Evolutionary conservation across 1,284 basidiomycete species (phyloP).

Genomic region (Cystobasidiaceae sp.): DNA sequence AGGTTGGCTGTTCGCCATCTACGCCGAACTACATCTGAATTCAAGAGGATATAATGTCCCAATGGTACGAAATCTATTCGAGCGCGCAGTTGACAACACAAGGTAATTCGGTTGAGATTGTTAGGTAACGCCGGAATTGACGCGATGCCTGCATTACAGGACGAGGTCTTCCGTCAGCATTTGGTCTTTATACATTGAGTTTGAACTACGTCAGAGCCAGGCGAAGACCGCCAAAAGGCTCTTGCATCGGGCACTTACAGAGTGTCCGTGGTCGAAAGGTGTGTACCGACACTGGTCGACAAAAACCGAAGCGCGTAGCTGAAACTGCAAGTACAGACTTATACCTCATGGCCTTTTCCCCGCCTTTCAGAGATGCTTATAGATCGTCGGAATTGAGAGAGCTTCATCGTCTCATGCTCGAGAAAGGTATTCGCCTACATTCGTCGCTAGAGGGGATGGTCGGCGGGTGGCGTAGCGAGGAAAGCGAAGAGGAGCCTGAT

Average conservation of each 20-base stretch:
- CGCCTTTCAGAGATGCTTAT: conserved; percentile 62
- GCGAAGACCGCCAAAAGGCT: conserved; percentile 65
- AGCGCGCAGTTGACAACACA: conserved; percentile 40
- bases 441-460: conserved; percentile 61
- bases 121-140: conserved; percentile 1
- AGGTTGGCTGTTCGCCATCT: conserved; percentile 44
- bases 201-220: conserved; percentile 66
- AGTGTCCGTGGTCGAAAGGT: conserved; percentile 78
- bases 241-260: conserved; percentile 71
- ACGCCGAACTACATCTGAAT: conserved; percentile 42
- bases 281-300: conserved; percentile 29
- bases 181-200: conserved; percentile 75
- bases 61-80: conserved; percentile 40
- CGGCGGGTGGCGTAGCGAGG: conserved; percentile 50
- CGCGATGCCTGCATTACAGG: conserved; percentile 49
- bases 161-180: conserved; percentile 62
- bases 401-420: conserved; percentile 71
- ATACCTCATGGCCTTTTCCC: conserved; percentile 77
- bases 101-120: background rate
- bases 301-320: background rate
- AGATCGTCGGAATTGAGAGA: conserved; percentile 60
- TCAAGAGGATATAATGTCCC: conserved; percentile 34
- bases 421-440: conserved; percentile 69
- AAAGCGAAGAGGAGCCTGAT: conserved; percentile 43
- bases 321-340: conserved; percentile 55